Conservation (phyloP, 805 yeast genomes). For the Spathaspora boniae region DNA sequence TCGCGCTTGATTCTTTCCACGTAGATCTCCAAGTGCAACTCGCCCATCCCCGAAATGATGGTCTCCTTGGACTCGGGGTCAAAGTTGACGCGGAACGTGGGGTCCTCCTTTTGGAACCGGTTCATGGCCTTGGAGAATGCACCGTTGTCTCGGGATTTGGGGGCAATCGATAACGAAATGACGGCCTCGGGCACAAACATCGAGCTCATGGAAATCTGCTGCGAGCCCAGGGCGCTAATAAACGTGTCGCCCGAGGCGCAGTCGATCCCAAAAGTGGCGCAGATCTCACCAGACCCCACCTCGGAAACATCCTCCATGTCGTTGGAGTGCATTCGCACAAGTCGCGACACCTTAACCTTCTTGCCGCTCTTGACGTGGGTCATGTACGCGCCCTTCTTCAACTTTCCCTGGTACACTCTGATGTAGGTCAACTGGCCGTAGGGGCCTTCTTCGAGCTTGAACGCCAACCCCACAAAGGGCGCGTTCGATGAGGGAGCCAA, state of each 20-base stretch:
- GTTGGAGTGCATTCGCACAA: constrained; percentile 97
- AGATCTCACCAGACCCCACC: constrained; percentile 96
- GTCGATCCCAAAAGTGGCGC: constrained; percentile 98
- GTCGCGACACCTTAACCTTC: constrained; percentile 85
- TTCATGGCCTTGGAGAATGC: constrained; percentile 96
- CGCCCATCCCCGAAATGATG: constrained; percentile 96
- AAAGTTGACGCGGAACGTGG: constrained; percentile 90
- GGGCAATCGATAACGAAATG: constrained; percentile 85
- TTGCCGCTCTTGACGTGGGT: constrained; percentile 89
- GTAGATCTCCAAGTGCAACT: constrained; percentile 92
- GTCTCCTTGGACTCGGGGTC: constrained; percentile 94
- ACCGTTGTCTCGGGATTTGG: constrained; percentile 78
- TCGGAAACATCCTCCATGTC: constrained; percentile 98
- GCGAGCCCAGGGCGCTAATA: constrained; percentile 65
- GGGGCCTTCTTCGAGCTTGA: constrained; percentile 96
- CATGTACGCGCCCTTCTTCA: constrained; percentile 87
- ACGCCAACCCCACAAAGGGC: constrained; percentile 96
- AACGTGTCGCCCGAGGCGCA: constrained; percentile 99
- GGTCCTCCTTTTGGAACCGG: constrained; percentile 98
- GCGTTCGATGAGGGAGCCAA: constrained; percentile 67
- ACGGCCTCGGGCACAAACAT: constrained; percentile 99
- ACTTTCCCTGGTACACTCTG: constrained; percentile 94
- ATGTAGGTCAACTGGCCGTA: constrained; percentile 97
- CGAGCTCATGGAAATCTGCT: constrained; percentile 86
- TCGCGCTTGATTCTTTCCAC: constrained; percentile 98